Base-by-base conservation (phyloP, 2,329 filamentous ascomycete species). In the Hypoxylon sp. region DNA sequence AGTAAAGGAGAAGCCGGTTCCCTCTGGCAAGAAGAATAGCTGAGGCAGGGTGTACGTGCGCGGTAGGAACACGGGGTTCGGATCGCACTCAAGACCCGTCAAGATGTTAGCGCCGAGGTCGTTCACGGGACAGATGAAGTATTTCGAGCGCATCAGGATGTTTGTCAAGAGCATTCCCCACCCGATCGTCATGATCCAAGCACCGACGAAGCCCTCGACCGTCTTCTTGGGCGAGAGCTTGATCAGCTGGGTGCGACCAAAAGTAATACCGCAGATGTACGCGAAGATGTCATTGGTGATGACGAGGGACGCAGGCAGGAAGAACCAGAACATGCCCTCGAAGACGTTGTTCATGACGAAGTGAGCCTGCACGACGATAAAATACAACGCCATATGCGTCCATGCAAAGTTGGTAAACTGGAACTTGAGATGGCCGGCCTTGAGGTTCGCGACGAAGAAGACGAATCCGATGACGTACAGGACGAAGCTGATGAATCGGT, bases 301-400 rank as follows among this genome's bases (percentile, higher is more conserved):
- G 74, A 99, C 95, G 68, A 99, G 85, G 49, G 92, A 89, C 6
- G 92, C 93, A 6, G 95, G 95, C 40, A 99, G 79, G 83, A 98
- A 97, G 82, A 99, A 98, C 95, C 95, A 99, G 74, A 99, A 96
- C 90, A 99, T 92, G 79, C 95, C 95, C 79, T 99, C 95, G 69
- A 99, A 96, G 65, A 99, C 90, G 77, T 99, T 99, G 83, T 99
- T 99, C 91, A 99, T 98, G 79, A 98, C 92, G 75, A 99, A 99
- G 75, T 99, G 95, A 11, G 95, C 93, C 77, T 99, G 93, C 4
- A 97, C 93, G 33, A 98, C 94, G 70, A 99, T 97, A 70, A 99
- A 83, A 80, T 96, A 98, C 17, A 99, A 85, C 4, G 96, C 95
- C 93, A 99, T 98, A 75, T 99, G 95, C 11, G 95, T 98, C 95